Evolutionary conservation across 352 stramenopile genomes (phyloP).

Genomic region (Pythium plurisporium): DNA sequence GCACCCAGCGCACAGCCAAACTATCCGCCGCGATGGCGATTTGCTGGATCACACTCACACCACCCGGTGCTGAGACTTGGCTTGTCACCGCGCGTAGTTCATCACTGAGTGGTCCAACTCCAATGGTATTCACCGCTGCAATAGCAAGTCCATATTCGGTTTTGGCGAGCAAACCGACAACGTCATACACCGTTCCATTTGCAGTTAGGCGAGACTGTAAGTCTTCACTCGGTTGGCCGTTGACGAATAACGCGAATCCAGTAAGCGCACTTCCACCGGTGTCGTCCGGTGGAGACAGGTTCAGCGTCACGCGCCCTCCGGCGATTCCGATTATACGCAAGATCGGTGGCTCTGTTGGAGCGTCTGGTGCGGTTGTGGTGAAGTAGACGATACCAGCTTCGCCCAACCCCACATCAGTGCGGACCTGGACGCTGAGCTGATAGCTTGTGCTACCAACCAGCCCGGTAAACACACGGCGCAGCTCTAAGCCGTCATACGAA

Average conservation of each 20-base stretch:
- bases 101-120: conserved; percentile 26
- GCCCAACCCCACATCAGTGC: conserved; percentile 31
- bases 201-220: not conserved
- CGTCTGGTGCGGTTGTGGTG: conserved; percentile 23
- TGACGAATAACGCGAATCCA: conserved; percentile 28
- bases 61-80: conserved; percentile 21
- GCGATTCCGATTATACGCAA: conserved; percentile 23
- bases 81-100: conserved; percentile 25
- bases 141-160: conserved; percentile 30
- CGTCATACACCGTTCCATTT: conserved; percentile 21
- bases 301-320: conserved; percentile 30
- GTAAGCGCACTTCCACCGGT: conserved; percentile 33
- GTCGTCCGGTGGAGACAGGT: conserved; percentile 29
- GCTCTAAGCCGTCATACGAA: conserved; percentile 18
- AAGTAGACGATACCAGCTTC: not conserved
- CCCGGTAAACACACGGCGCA: conserved; percentile 15
- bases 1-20: conserved; percentile 28
- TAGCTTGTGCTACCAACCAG: conserved; percentile 40
- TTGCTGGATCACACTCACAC: conserved; percentile 12
- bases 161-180: conserved; percentile 27
- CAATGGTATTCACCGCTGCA: conserved; percentile 28
- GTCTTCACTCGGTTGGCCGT: conserved; percentile 3
- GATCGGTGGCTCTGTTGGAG: conserved; percentile 18
- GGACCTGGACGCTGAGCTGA: conserved; percentile 16
- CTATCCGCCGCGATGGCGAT: conserved; percentile 19